Evolutionary conservation across 805 yeast genomes (phyloP).

Genomic region (Maudiozyma turicensis): DNA sequence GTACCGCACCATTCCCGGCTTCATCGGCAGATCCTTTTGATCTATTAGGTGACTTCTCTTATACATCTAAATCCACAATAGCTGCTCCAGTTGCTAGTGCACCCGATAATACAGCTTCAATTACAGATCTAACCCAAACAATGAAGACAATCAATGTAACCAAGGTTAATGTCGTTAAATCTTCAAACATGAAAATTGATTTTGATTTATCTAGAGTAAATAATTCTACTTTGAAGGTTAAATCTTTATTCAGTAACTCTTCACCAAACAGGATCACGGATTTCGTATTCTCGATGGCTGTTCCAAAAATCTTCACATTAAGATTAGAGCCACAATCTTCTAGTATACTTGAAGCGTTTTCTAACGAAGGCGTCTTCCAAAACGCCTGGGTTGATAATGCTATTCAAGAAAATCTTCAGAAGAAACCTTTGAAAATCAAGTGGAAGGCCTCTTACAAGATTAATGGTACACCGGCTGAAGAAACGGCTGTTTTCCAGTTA

Average conservation of each 20-base stretch:
- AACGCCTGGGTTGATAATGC: constrained; percentile 30
- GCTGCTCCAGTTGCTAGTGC: not conserved
- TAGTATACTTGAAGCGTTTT: constrained; percentile 40
- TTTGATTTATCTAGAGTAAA: constrained; percentile 33
- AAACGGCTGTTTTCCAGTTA: constrained; percentile 44
- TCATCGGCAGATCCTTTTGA: constrained; percentile 5
- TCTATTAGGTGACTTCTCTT: constrained; percentile 8
- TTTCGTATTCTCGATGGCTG: constrained; percentile 57
- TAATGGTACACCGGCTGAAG: constrained; percentile 41
- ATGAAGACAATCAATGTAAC: constrained; percentile 6
- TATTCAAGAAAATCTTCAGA: constrained; percentile 17
- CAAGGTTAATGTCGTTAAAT: constrained; percentile 33
- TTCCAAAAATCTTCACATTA: constrained; percentile 52
- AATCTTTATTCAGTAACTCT: constrained; percentile 43
- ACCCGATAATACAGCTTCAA: not conserved
- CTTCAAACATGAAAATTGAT: constrained; percentile 40
- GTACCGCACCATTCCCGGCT: not conserved
- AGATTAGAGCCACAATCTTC: constrained; percentile 54
- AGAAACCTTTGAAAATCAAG: constrained; percentile 50
- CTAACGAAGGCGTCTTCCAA: constrained; percentile 45
- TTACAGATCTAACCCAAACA: not conserved
- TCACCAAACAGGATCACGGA: constrained; percentile 36
- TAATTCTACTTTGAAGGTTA: constrained; percentile 33
- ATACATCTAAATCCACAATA: not conserved
- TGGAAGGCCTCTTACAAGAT: constrained; percentile 58